These are phyloP conservation scores for Croton laevigatus DNA, from an alignment of 441 rosid species.

Conservation along the genomic window DNA sequence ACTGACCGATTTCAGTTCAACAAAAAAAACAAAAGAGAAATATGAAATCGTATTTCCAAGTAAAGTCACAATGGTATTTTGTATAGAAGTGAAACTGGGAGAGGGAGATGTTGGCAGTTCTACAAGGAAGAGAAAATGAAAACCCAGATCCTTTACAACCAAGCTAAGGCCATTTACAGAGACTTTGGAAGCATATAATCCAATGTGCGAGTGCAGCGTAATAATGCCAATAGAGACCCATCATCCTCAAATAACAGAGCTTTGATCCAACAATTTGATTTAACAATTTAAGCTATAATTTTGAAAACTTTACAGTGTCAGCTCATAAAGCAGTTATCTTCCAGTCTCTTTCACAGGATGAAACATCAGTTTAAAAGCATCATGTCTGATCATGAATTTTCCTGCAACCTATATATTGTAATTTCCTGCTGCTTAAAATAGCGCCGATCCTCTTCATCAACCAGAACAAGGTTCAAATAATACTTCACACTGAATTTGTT, in stretches of 20 bases:
- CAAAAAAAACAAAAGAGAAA: no score
- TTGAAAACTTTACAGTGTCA: constrained; percentile 47
- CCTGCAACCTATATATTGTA: constrained; percentile 79
- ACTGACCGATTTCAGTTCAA: no score
- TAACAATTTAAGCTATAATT: constrained; percentile 10
- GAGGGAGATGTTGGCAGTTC: no score
- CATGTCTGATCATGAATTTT: constrained; percentile 43
- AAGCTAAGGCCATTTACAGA: constrained; percentile 7
- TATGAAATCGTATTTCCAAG: no score
- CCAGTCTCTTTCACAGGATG: constrained; percentile 21
- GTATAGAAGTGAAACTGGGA: no score
- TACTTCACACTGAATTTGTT: constrained; percentile 96
- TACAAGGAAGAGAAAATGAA: neutral
- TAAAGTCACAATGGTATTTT: no score
- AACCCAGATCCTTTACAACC: constrained; percentile 1
- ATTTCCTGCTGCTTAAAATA: constrained; percentile 97
- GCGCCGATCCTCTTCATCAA: constrained; percentile 95
- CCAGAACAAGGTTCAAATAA: constrained; percentile 87
- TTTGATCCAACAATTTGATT: constrained; percentile 12
- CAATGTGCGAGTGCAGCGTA: constrained; percentile 14
- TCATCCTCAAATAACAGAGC: constrained; percentile 7
- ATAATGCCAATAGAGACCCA: constrained; percentile 18
- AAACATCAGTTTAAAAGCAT: constrained; percentile 16
- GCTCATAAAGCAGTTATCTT: constrained; percentile 24
- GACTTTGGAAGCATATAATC: neutral